Conservation (phyloP, 2,329 filamentous ascomycete genomes). For the Fusarium austroafricanum region DNA sequence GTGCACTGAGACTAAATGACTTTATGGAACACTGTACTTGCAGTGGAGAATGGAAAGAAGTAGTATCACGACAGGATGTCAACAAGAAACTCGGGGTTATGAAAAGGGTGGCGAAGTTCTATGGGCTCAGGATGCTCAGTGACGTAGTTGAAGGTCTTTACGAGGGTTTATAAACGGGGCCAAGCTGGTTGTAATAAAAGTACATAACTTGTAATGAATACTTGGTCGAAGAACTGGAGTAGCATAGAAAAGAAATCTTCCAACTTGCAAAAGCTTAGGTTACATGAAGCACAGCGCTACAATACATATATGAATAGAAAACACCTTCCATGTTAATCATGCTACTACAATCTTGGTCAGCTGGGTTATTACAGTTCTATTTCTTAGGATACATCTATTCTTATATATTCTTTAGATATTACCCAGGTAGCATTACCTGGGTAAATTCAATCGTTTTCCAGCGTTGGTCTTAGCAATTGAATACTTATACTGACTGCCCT, state of each 20-base stretch:
- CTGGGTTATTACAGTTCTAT: too few relatives aligned
- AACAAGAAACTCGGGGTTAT: conserved; percentile 75
- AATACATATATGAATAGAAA: too few relatives aligned
- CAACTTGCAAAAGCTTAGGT: too few relatives aligned
- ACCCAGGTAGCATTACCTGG: too few relatives aligned
- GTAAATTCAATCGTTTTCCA: too few relatives aligned
- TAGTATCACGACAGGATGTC: conserved; percentile 74
- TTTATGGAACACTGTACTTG: conserved; percentile 98
- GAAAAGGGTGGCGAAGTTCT: conserved; percentile 79
- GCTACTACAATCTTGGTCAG: too few relatives aligned
- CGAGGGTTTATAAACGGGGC: conserved; percentile 55
- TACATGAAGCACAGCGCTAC: too few relatives aligned
- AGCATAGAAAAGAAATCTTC: not conserved
- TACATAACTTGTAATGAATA: not conserved
- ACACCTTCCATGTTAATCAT: too few relatives aligned
- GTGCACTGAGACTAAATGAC: conserved; percentile 84
- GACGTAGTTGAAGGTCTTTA: conserved; percentile 76
- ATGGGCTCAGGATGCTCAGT: conserved; percentile 83
- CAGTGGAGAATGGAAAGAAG: conserved; percentile 84
- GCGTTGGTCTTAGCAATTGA: too few relatives aligned
- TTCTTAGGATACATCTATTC: too few relatives aligned
- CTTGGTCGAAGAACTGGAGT: not conserved
- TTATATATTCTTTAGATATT: too few relatives aligned
- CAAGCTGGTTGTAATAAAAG: conserved; percentile 12
- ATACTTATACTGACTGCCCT: too few relatives aligned